Conservation (phyloP, 352 stramenopile species). For the Phytophthora gonapodyides region DNA sequence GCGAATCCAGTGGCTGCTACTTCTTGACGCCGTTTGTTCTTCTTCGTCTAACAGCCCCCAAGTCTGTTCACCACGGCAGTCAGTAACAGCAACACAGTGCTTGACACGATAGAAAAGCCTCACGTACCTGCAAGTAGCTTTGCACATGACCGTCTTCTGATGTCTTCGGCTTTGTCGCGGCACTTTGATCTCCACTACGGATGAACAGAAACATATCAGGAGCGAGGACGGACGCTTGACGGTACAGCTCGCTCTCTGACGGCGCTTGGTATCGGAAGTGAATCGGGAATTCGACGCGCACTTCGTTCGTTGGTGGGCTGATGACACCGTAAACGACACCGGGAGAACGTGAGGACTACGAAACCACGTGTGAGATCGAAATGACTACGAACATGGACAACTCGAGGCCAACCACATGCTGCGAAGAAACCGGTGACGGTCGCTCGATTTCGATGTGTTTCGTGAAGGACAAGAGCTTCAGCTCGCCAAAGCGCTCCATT, state of each 20-base stretch:
- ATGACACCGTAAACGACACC: neutral
- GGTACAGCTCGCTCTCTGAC: constrained; percentile 43
- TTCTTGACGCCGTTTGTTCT: constrained; percentile 3
- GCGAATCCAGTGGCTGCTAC: constrained; percentile 30
- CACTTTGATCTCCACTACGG: constrained; percentile 1
- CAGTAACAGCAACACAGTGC: neutral
- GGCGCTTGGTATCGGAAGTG: constrained; percentile 69
- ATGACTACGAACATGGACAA: constrained; percentile 44
- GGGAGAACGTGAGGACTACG: constrained; percentile 1
- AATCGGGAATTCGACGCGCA: constrained; percentile 53
- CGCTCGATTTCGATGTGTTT: constrained; percentile 76
- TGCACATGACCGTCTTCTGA: constrained; percentile 6
- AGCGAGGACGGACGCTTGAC: constrained; percentile 42
- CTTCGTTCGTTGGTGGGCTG: constrained; percentile 21
- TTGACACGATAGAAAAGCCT: neutral
- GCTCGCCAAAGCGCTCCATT: constrained; percentile 58
- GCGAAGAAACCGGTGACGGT: constrained; percentile 52
- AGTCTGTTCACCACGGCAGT: constrained; percentile 18
- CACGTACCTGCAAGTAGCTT: constrained; percentile 31
- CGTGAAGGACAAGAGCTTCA: constrained; percentile 46
- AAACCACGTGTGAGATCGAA: neutral
- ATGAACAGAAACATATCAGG: constrained; percentile 56
- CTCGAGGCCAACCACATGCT: constrained; percentile 54
- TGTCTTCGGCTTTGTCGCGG: neutral
- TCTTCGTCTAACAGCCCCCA: constrained; percentile 16